Conservation (phyloP, 257 asterid species). For the Solanum boliviense region DNA sequence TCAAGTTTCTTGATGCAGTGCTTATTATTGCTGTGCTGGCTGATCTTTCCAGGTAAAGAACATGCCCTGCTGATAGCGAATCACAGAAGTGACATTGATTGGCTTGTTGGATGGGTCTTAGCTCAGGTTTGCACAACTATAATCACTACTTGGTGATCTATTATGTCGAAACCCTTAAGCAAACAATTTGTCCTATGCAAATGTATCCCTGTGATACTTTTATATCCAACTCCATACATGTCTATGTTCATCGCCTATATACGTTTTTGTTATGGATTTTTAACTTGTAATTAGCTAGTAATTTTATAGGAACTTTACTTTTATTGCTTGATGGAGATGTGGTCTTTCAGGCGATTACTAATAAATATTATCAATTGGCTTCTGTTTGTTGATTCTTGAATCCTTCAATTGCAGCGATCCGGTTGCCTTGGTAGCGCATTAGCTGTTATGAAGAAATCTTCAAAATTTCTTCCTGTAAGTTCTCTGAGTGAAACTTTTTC, state of each 20-base stretch:
- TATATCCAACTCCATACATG: not conserved
- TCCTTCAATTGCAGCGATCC: slow-evolving; percentile 59
- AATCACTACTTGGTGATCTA: not conserved
- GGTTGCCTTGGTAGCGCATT: slow-evolving; percentile 95
- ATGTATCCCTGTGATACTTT: not conserved
- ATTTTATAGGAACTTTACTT: not conserved
- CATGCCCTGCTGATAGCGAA: slow-evolving; percentile 77
- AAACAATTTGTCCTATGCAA: not conserved
- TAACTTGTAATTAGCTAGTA: not conserved
- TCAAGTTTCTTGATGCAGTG: not conserved
- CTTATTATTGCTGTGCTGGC: not conserved
- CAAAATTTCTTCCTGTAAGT: slow-evolving; percentile 91
- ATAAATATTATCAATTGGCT: not conserved
- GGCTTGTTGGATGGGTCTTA: slow-evolving; percentile 98
- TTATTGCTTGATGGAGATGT: not conserved
- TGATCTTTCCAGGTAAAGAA: slow-evolving; percentile 62
- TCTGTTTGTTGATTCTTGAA: slow-evolving; percentile 4
- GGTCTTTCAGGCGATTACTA: not conserved
- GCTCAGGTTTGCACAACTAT: slow-evolving; percentile 57
- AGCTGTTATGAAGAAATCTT: slow-evolving; percentile 96
- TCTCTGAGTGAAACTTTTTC: not conserved
- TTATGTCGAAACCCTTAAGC: not conserved
- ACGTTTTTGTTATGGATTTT: not conserved
- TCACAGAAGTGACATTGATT: slow-evolving; percentile 94
- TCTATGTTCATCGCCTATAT: not conserved